A percentile compares a stretch with the other conserved stretches of the same genome.
Evolutionary conservation across 345 rosid genomes (phyloP).

Genomic region (Rhodomyrtus tomentosa): DNA sequence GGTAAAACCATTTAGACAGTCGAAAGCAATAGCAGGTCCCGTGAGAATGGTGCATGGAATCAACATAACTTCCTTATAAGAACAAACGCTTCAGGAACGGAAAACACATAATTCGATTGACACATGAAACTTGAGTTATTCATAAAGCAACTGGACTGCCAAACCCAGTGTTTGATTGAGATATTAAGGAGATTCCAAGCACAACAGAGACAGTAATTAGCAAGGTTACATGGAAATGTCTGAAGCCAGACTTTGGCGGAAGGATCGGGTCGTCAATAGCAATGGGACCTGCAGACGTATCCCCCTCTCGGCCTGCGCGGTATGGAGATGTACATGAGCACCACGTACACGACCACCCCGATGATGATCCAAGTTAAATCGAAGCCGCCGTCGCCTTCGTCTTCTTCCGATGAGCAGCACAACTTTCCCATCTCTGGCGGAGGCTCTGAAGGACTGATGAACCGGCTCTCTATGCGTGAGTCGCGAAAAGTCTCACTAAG

Average conservation of each 20-base stretch:
- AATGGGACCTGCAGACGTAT: slow-evolving; percentile 6
- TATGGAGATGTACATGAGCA: slow-evolving; percentile 20
- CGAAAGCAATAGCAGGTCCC: too few relatives aligned
- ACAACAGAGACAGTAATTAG: background rate
- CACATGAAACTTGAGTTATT: background rate
- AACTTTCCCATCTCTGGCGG: slow-evolving; percentile 16
- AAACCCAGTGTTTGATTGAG: background rate
- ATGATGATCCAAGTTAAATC: slow-evolving; percentile 11
- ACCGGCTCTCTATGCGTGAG: background rate
- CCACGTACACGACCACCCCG: slow-evolving; percentile 22
- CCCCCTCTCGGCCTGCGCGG: slow-evolving; percentile 15
- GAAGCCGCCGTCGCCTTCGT: background rate
- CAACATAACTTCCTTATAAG: background rate
- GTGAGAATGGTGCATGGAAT: too few relatives aligned
- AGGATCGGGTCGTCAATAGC: slow-evolving; percentile 1
- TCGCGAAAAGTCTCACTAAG: background rate
- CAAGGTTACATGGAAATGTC: background rate
- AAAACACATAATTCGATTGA: background rate
- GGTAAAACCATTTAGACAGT: too few relatives aligned
- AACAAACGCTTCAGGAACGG: background rate
- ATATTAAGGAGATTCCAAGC: background rate
- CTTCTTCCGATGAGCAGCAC: slow-evolving; percentile 18
- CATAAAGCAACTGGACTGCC: background rate
- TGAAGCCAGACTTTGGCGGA: background rate
- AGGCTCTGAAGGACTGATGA: background rate